phyloP scores from a whole-genome alignment of 148 eudicot species.

The Fagopyrum esculentum region DNA sequence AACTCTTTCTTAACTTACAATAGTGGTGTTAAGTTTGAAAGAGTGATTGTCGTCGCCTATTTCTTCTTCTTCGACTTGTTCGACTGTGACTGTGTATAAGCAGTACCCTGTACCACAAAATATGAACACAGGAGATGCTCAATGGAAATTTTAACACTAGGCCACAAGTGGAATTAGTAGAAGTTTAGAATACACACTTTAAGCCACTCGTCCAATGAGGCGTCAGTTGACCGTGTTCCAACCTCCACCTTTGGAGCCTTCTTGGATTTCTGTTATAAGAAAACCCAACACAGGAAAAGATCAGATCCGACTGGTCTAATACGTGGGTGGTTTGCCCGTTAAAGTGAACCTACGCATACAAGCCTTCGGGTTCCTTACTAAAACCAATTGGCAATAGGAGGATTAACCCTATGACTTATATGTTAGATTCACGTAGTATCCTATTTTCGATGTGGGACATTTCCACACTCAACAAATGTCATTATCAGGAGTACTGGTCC shows the following conservation, averaged over 20 bases:
- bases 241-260: conserved; percentile 91
- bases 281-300: too few relatives aligned
- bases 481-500: too few relatives aligned
- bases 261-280: conserved; percentile 59
- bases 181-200: conserved; percentile 39
- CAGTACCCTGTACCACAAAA: conserved; percentile 61
- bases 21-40: background rate
- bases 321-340: too few relatives aligned
- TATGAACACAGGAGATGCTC: background rate
- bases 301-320: too few relatives aligned
- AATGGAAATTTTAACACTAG: background rate
- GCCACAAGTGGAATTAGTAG: background rate
- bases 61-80: conserved; percentile 85
- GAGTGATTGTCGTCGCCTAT: conserved; percentile 21
- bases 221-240: conserved; percentile 78
- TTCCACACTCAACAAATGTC: too few relatives aligned
- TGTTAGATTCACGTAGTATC: too few relatives aligned
- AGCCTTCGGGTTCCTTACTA: too few relatives aligned
- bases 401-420: too few relatives aligned
- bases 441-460: too few relatives aligned
- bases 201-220: conserved; percentile 94
- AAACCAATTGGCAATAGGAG: too few relatives aligned
- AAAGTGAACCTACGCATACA: too few relatives aligned
- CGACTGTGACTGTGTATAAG: conserved; percentile 59
- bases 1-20: background rate